Percentiles rank a stretch among this genome's conserved stretches.
These are phyloP conservation scores for Microbotryum scabiosae DNA, from an alignment of 1,284 basidiomycete genomes.

Conservation along the genomic window DNA sequence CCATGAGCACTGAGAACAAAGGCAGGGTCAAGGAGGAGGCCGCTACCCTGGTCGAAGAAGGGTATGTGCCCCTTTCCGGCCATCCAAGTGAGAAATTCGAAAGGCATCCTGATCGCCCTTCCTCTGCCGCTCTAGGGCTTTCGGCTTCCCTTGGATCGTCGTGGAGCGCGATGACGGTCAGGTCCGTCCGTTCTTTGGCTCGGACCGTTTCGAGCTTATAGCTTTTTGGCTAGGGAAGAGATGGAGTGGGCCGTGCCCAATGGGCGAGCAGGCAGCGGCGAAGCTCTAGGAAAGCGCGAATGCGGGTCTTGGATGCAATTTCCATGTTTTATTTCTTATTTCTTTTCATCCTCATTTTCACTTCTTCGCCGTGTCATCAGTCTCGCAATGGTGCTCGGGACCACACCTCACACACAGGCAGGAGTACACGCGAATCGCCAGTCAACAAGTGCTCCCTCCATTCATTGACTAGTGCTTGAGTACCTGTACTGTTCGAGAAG, in stretches of 20 bases:
- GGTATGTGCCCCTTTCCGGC: slow-evolving; percentile 17
- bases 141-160: slow-evolving; percentile 16
- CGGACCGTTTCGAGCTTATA: slow-evolving; percentile 28
- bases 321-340: not conserved
- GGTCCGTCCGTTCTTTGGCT: slow-evolving; percentile 19
- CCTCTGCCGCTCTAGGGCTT: not conserved
- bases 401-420: not conserved
- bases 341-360: not conserved
- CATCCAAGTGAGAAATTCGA: not conserved
- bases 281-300: not conserved
- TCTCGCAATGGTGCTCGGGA: too few relatives aligned
- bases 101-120: not conserved
- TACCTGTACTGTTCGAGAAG: slow-evolving; percentile 23
- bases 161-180: slow-evolving; percentile 14
- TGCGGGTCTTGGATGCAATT: not conserved
- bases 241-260: slow-evolving; percentile 15
- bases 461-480: slow-evolving; percentile 15
- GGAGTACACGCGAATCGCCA: not conserved
- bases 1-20: slow-evolving; percentile 18
- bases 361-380: too few relatives aligned
- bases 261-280: not conserved
- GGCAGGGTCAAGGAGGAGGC: slow-evolving; percentile 18
- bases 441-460: not conserved
- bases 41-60: slow-evolving; percentile 5
- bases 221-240: slow-evolving; percentile 23